A percentile compares a stretch with the other conserved stretches of the same genome.
Evolutionary conservation across 805 yeast genomes (phyloP).

Genomic region (Vanderwaltozyma polyspora): DNA sequence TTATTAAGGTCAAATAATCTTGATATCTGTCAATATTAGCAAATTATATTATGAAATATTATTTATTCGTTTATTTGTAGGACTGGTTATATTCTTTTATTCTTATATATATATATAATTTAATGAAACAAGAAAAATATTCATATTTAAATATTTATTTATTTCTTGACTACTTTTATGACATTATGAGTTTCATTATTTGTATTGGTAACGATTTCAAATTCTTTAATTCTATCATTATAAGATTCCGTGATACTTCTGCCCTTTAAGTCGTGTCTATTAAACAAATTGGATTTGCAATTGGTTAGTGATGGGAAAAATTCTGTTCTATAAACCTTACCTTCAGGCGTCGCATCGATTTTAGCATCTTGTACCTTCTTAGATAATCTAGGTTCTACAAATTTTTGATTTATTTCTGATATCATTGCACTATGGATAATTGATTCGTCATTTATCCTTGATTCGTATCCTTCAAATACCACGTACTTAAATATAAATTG

Average conservation of each 20-base stretch:
- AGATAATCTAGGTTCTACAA: constrained; percentile 46
- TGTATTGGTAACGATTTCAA: constrained; percentile 11
- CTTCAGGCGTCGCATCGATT: constrained; percentile 38
- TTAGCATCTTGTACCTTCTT: constrained; percentile 46
- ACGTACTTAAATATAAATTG: constrained; percentile 31
- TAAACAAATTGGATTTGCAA: constrained; percentile 32
- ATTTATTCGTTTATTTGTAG: too few species aligned
- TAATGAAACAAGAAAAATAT: background rate
- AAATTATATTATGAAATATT: too few species aligned
- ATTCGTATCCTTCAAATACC: constrained; percentile 35
- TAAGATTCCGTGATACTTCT: constrained; percentile 24
- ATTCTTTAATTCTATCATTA: constrained; percentile 21
- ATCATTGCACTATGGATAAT: constrained; percentile 48
- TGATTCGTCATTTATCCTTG: constrained; percentile 45
- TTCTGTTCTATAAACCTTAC: constrained; percentile 8
- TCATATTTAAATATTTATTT: too few species aligned
- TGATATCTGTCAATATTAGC: too few species aligned
- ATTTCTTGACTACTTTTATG: background rate
- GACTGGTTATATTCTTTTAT: too few species aligned
- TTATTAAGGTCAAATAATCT: constrained; percentile 22
- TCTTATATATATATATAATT: background rate
- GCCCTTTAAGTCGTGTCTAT: constrained; percentile 37
- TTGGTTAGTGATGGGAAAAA: constrained; percentile 25
- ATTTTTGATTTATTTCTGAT: constrained; percentile 52
- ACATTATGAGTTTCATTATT: background rate